Evolutionary conservation across 805 yeast genomes (phyloP).

Genomic region (Yarrowia sp.): DNA sequence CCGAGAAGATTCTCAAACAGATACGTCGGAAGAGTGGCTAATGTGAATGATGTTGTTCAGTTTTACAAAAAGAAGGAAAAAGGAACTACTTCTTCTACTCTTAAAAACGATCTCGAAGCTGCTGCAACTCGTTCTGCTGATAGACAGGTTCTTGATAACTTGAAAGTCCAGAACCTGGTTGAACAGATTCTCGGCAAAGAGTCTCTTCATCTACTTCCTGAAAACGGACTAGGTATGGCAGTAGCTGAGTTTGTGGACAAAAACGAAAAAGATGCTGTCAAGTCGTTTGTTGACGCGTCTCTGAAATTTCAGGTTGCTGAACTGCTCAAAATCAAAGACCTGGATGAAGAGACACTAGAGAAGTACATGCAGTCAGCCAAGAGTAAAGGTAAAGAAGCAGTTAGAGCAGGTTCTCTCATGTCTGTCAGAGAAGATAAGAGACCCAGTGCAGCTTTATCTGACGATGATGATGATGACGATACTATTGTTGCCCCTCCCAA

Average conservation of each 20-base stretch:
- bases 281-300: constrained; percentile 42
- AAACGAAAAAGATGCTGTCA: constrained; percentile 74
- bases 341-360: constrained; percentile 5
- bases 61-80: constrained; percentile 54
- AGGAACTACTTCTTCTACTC: not conserved
- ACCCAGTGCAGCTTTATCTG: not conserved
- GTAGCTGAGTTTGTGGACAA: constrained; percentile 71
- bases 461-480: not conserved
- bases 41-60: constrained; percentile 78
- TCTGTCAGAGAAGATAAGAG: not conserved
- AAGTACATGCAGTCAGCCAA: constrained; percentile 2
- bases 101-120: no score
- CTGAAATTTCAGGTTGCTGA: constrained; percentile 34
- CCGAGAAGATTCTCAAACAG: constrained; percentile 83
- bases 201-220: constrained; percentile 67
- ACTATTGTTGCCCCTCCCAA: no score
- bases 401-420: not conserved
- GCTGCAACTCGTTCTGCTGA: constrained; percentile 27
- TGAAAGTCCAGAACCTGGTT: constrained; percentile 62
- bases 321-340: constrained; percentile 29
- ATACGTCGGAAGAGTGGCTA: constrained; percentile 89
- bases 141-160: constrained; percentile 41
- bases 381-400: not conserved
- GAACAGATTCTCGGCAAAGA: constrained; percentile 60
- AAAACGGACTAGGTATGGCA: constrained; percentile 69